phyloP scores from a whole-genome alignment of 176 grass and related monocot genomes.

The Zoysia pacifica region DNA sequence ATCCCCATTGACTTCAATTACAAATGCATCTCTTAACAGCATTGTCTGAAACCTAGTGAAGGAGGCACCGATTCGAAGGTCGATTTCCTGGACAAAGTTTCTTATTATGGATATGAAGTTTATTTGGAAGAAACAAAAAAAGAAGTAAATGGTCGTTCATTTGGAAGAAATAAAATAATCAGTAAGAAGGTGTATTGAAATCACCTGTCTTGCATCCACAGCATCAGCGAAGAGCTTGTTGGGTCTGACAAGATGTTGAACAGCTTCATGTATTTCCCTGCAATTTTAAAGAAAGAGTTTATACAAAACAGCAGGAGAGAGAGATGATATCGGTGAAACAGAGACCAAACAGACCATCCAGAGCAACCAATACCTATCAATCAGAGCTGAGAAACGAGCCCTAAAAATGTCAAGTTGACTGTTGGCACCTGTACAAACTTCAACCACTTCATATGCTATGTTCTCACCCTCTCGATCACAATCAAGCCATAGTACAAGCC shows the following conservation, averaged over 20 bases:
- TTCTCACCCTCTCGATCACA: conserved; percentile 99
- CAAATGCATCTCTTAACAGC: conserved; percentile 90
- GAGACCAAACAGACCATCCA: conserved; percentile 6
- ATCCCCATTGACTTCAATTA: conserved; percentile 71
- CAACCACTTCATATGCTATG: conserved; percentile 91
- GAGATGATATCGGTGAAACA: conserved; percentile 26
- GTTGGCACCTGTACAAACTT: conserved; percentile 74
- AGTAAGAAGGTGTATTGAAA: conserved; percentile 28
- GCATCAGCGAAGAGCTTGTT: conserved; percentile 96
- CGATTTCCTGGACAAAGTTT: conserved; percentile 74
- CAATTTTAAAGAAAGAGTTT: conserved; percentile 30
- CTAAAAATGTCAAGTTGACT: conserved; percentile 76
- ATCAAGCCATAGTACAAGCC: conserved; percentile 97
- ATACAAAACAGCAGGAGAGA: conserved; percentile 24
- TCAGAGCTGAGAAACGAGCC: conserved; percentile 95
- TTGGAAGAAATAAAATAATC: conserved; percentile 33
- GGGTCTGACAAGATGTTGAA: conserved; percentile 82
- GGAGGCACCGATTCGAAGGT: conserved; percentile 90
- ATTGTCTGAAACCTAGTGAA: conserved; percentile 99
- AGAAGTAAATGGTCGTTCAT: conserved; percentile 30
- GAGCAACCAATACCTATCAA: conserved; percentile 66
- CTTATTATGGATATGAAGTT: conserved; percentile 29
- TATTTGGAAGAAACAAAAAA: conserved; percentile 19
- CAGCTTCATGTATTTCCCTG: conserved; percentile 92
- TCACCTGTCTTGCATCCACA: conserved; percentile 94